Evolutionary conservation across 306 rosid genomes (phyloP).

Genomic region (Ziziphus jujuba): DNA sequence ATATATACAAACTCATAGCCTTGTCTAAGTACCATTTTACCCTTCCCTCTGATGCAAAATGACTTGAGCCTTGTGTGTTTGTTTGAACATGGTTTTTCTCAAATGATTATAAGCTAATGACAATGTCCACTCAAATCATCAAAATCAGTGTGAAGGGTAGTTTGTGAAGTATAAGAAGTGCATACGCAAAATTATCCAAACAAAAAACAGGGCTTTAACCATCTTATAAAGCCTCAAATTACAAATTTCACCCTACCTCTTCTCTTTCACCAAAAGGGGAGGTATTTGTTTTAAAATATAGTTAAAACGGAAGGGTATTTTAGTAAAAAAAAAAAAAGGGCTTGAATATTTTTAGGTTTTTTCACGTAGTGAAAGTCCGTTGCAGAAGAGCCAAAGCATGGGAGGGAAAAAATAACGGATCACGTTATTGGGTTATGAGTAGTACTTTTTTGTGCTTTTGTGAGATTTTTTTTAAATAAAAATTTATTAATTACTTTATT

Average conservation of each 20-base stretch:
- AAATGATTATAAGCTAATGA: too few relatives aligned
- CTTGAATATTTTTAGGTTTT: neutral
- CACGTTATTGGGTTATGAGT: conserved; percentile 55
- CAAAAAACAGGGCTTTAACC: neutral
- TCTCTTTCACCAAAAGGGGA: neutral
- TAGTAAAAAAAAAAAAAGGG: neutral
- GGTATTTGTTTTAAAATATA: neutral
- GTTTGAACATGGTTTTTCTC: too few relatives aligned
- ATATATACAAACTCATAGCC: neutral
- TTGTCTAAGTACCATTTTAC: conserved; percentile 23
- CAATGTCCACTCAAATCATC: too few relatives aligned
- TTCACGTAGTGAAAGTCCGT: conserved; percentile 50
- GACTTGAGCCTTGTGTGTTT: neutral
- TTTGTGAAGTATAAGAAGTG: too few relatives aligned
- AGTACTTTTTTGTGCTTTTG: conserved; percentile 25
- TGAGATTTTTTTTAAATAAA: conserved; percentile 7
- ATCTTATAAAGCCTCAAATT: neutral
- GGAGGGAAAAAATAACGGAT: conserved; percentile 69
- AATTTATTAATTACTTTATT: neutral
- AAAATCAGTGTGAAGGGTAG: too few relatives aligned
- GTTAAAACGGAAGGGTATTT: neutral
- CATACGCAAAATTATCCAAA: too few relatives aligned
- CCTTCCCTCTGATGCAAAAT: conserved; percentile 27
- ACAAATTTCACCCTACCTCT: neutral
- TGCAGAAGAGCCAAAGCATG: conserved; percentile 23